Conservation (phyloP, 148 eudicot species). For the Nepenthes mirabilis region DNA sequence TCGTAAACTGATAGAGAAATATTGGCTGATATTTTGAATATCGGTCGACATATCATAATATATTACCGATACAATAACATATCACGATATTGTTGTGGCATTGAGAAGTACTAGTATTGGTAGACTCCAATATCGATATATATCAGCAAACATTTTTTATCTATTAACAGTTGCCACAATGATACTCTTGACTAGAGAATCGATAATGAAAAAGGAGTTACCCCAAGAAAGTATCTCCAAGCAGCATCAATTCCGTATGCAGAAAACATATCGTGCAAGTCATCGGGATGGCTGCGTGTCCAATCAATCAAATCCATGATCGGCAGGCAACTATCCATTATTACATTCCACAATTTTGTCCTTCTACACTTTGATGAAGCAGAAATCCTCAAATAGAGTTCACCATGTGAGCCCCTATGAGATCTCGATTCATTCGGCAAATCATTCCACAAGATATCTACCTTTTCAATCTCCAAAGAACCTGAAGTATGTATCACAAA, state of each 20-base stretch:
- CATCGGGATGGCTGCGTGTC: slow-evolving; percentile 94
- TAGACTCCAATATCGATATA: too few relatives aligned
- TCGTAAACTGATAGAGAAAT: too few relatives aligned
- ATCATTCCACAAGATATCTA: slow-evolving; percentile 80
- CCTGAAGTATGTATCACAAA: slow-evolving; percentile 13
- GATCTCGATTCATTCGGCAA: slow-evolving; percentile 18
- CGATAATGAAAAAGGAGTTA: slow-evolving; percentile 15
- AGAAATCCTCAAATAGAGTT: slow-evolving; percentile 50
- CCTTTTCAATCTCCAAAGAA: slow-evolving; percentile 61
- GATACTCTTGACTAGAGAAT: neutral
- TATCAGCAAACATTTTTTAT: too few relatives aligned
- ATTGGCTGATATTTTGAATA: too few relatives aligned
- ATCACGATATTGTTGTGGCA: too few relatives aligned
- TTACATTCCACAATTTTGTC: slow-evolving; percentile 38
- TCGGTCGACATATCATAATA: too few relatives aligned
- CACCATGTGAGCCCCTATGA: slow-evolving; percentile 29
- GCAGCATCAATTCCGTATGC: slow-evolving; percentile 74
- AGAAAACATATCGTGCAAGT: slow-evolving; percentile 40
- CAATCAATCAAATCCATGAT: slow-evolving; percentile 81
- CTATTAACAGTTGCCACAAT: slow-evolving; percentile 1
- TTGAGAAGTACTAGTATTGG: too few relatives aligned
- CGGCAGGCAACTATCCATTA: slow-evolving; percentile 58
- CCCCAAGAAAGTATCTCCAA: slow-evolving; percentile 48
- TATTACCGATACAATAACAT: too few relatives aligned
- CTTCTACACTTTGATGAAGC: slow-evolving; percentile 37